phyloP scores from a whole-genome alignment of 805 yeast genomes.

The Ogataea nakhonphanomensis region DNA sequence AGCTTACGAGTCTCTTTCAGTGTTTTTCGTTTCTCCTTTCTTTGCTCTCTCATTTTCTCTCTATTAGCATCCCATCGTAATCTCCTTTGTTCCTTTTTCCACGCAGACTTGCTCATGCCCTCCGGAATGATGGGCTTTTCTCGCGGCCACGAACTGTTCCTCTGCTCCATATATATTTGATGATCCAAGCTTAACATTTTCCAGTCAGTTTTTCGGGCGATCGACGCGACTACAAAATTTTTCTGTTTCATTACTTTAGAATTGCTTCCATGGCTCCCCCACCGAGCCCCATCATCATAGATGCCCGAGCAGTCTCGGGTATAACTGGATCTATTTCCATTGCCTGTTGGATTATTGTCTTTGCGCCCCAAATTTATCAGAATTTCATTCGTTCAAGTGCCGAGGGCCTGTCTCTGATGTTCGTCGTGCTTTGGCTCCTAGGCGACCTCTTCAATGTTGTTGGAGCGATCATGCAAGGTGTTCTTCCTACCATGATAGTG shows the following conservation, averaged over 20 bases:
- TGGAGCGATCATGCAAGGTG: conserved; percentile 87
- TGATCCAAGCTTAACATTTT: no score
- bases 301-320: conserved; percentile 71
- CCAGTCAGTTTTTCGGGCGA: conserved; percentile 1
- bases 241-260: conserved; percentile 5
- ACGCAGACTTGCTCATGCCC: conserved; percentile 83
- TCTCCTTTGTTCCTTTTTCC: conserved; percentile 65
- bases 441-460: conserved; percentile 93
- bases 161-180: background rate
- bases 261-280: conserved; percentile 48
- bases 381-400: conserved; percentile 81
- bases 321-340: conserved; percentile 85
- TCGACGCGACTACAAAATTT: conserved; percentile 9
- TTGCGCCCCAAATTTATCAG: conserved; percentile 95
- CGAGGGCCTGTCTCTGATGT: conserved; percentile 84
- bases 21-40: conserved; percentile 53
- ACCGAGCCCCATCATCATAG: conserved; percentile 62
- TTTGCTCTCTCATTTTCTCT: conserved; percentile 51
- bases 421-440: conserved; percentile 84
- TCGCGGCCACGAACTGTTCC: conserved; percentile 3
- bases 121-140: conserved; percentile 51
- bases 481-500: conserved; percentile 90
- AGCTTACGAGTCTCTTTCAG: conserved; percentile 30
- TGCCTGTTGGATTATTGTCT: conserved; percentile 97
- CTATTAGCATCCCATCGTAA: conserved; percentile 59